Evolutionary conservation across 352 stramenopile genomes (phyloP).

Genomic region (Phytopythium mirpurense): DNA sequence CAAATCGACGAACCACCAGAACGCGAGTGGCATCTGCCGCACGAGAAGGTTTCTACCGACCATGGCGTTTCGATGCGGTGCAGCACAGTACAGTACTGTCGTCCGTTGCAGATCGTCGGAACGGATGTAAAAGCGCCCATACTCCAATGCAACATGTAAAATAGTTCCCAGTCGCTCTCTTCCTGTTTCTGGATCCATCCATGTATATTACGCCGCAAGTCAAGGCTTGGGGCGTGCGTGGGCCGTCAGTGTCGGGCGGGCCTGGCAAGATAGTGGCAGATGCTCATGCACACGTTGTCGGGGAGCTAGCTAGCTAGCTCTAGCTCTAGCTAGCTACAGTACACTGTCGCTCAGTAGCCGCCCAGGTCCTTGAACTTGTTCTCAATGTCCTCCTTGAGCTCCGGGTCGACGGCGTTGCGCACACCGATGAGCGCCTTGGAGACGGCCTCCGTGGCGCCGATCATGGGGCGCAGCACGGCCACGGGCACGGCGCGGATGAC

Average conservation of each 20-base stretch:
- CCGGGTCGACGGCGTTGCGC: slow-evolving; percentile 81
- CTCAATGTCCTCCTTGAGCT: slow-evolving; percentile 88
- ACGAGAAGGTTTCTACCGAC: too few species aligned
- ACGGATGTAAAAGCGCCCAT: background rate
- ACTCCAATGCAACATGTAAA: background rate
- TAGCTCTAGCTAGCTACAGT: too few species aligned
- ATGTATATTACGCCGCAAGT: too few species aligned
- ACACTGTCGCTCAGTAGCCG: slow-evolving; percentile 15
- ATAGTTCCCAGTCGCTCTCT: background rate
- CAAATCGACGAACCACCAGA: background rate
- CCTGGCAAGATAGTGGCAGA: too few species aligned
- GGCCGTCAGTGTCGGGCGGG: too few species aligned
- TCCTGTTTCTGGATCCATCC: too few species aligned
- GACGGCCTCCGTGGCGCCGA: slow-evolving; percentile 79
- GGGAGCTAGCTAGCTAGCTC: too few species aligned
- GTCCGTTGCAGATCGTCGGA: background rate
- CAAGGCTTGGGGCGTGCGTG: too few species aligned
- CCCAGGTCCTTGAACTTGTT: slow-evolving; percentile 91
- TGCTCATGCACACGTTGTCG: too few species aligned
- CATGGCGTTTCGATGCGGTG: too few species aligned
- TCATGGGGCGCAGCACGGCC: slow-evolving; percentile 82
- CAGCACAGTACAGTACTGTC: background rate
- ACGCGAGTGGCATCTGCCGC: background rate
- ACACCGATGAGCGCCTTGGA: slow-evolving; percentile 85
- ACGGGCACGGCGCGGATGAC: slow-evolving; percentile 87